A percentile compares a stretch with the other conserved stretches of the same genome.
These are phyloP conservation scores for Trichoderma erinaceum DNA, from an alignment of 495 filamentous ascomycete species.

Conservation along the genomic window DNA sequence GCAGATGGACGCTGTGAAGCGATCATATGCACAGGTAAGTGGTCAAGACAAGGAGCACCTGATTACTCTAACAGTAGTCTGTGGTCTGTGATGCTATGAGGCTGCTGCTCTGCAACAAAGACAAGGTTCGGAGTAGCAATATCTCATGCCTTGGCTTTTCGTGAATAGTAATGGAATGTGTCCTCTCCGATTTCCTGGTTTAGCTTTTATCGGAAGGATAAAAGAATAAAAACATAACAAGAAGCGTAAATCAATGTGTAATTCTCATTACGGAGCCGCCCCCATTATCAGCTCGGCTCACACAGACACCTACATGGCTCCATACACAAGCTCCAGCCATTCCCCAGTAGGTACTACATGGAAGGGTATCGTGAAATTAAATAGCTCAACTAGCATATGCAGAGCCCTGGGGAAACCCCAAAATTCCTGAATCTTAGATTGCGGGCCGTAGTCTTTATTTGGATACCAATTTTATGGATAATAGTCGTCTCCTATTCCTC, in stretches of 20 bases:
- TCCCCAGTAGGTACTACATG: no score
- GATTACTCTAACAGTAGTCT: background rate
- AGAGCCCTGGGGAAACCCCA: background rate
- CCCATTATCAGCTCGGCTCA: background rate
- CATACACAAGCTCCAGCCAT: background rate
- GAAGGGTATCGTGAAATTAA: background rate
- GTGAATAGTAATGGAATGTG: background rate
- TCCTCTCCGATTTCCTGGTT: background rate
- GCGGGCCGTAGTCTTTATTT: no score
- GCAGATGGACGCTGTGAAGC: background rate
- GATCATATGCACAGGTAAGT: background rate
- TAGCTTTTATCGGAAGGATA: no score
- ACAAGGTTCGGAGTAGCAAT: no score
- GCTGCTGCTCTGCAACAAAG: background rate
- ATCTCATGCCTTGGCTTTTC: no score
- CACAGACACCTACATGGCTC: background rate
- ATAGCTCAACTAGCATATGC: conserved; percentile 1
- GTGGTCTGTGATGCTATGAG: background rate
- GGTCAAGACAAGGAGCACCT: background rate
- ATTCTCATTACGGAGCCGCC: conserved; percentile 1
- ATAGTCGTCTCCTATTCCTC: no score
- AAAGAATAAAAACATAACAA: background rate
- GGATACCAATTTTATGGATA: no score
- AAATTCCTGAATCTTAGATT: background rate
- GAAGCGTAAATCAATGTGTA: background rate